Conservation (phyloP, 441 rosid species). For the Hura crepitans region DNA sequence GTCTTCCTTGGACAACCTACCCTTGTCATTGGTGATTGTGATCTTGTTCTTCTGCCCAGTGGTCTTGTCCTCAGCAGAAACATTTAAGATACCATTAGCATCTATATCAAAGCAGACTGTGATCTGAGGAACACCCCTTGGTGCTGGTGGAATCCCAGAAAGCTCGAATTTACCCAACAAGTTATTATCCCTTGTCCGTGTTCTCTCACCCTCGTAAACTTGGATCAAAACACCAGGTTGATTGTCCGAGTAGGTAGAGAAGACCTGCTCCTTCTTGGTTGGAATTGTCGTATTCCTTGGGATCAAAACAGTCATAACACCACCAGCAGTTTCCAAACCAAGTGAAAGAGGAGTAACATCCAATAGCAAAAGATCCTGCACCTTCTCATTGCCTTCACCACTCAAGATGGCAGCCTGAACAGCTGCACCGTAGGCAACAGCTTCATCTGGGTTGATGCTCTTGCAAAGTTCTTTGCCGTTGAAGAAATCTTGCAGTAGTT, state of each 20-base stretch:
- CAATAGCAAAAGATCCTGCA: slow-evolving; percentile 52
- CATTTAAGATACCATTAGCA: slow-evolving; percentile 61
- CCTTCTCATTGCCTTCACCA: slow-evolving; percentile 67
- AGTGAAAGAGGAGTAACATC: slow-evolving; percentile 55
- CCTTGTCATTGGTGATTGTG: slow-evolving; percentile 70
- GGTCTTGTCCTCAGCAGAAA: slow-evolving; percentile 71
- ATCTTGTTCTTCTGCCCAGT: slow-evolving; percentile 74
- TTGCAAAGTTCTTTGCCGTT: slow-evolving; percentile 79
- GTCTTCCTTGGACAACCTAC: slow-evolving; percentile 54
- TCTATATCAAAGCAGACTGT: slow-evolving; percentile 44
- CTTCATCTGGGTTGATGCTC: slow-evolving; percentile 74
- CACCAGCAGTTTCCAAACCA: slow-evolving; percentile 44
- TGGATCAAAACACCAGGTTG: slow-evolving; percentile 61
- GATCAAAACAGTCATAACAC: slow-evolving; percentile 42
- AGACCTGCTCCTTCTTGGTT: slow-evolving; percentile 47
- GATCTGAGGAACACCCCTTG: slow-evolving; percentile 43
- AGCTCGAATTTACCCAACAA: slow-evolving; percentile 56
- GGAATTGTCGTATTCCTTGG: slow-evolving; percentile 54
- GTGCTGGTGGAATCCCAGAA: slow-evolving; percentile 48
- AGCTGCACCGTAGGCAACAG: slow-evolving; percentile 80
- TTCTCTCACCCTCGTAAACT: slow-evolving; percentile 66
- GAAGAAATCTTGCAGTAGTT: slow-evolving; percentile 69
- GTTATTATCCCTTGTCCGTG: slow-evolving; percentile 54
- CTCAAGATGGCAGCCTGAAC: slow-evolving; percentile 74
- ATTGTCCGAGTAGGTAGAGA: slow-evolving; percentile 57